phyloP scores from a whole-genome alignment of 1,284 basidiomycete genomes.

The Moesziomyces sp. region DNA sequence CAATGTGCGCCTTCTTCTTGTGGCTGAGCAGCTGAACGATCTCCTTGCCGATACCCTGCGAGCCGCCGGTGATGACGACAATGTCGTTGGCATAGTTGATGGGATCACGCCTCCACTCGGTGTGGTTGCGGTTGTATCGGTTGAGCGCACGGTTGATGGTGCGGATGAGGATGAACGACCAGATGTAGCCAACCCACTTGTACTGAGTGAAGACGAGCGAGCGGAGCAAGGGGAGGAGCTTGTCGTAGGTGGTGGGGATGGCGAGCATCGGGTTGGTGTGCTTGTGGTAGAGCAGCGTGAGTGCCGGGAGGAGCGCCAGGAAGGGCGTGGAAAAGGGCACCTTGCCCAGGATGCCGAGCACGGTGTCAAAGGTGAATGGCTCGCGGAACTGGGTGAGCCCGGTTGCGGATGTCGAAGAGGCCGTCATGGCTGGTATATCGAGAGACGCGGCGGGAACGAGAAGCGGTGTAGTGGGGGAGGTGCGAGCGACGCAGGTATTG shows the following conservation, averaged over 20 bases:
- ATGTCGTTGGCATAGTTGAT: conserved; percentile 62
- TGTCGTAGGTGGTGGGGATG: conserved; percentile 9
- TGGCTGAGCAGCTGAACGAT: conserved; percentile 61
- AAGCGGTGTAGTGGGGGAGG: not conserved
- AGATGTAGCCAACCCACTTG: conserved; percentile 53
- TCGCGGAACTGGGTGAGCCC: conserved; percentile 29
- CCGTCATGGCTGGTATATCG: conserved; percentile 10
- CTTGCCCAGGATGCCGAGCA: conserved; percentile 45
- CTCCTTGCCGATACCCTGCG: conserved; percentile 65
- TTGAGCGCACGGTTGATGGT: conserved; percentile 53
- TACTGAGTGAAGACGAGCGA: conserved; percentile 50
- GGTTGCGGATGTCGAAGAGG: conserved; percentile 6
- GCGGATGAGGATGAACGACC: conserved; percentile 52
- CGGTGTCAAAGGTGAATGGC: conserved; percentile 56
- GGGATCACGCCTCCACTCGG: conserved; percentile 47
- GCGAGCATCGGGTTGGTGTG: conserved; percentile 13
- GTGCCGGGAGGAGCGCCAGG: conserved; percentile 52
- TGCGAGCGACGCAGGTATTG: not conserved
- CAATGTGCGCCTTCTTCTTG: conserved; percentile 55
- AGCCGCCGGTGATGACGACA: conserved; percentile 65
- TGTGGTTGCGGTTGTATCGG: conserved; percentile 58
- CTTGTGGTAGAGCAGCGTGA: conserved; percentile 50
- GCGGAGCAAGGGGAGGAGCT: conserved; percentile 20
- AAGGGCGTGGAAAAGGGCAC: conserved; percentile 58
- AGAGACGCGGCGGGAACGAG: not conserved